Base-by-base conservation (phyloP, 805 yeast genomes). In the Yamadazyma phyllophila region DNA sequence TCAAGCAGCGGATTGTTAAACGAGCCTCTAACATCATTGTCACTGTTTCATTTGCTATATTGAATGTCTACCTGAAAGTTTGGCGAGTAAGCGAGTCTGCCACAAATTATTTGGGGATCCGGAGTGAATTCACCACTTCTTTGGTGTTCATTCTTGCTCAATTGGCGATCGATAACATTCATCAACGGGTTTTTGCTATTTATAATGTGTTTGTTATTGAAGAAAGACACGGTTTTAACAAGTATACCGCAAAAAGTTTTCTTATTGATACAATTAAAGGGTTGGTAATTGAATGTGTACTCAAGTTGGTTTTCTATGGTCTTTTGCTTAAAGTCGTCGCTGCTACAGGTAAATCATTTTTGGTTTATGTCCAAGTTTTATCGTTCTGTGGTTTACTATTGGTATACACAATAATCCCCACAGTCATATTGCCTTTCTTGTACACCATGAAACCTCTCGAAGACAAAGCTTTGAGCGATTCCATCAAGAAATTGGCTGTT, bases 391-490 rank as follows among this genome's bases (percentile, higher is more conserved):
- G 89, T 50, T 96, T 85, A 63, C 69, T 91, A 41, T 65, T 85
- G 46, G 77, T 82, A 44, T 82, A 85, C 71, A 81, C 92, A 24
- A 70, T 91, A 35, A 78, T 76, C 57, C 98, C 97, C 26, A 81
- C 85, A 17, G 74, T 88, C 53, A 89, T 92, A 55, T 88, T 85
- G 70, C 99, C 99, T n/a, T n/a, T n/a, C n/a, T n/a, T n/a, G n/a
- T n/a, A n/a, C n/a, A n/a, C n/a, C 2, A 80, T 88, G 49, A 84
- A 88, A 26, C 96, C 97, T 27, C 77, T 92, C 54, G 88, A 85
- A 55, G 88, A 86, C 34, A 97, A 97, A 26, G 90, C 88, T 61
- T 78, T 92, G 67, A 87, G 87, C 62, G 66, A 75, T 8, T 80
- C 85, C 5, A 88, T 92, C 62, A 92, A 88, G 62, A 71, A 78